These are phyloP conservation scores for Huiozyma naganishii DNA, from an alignment of 805 yeast genomes.

Conservation along the genomic window DNA sequence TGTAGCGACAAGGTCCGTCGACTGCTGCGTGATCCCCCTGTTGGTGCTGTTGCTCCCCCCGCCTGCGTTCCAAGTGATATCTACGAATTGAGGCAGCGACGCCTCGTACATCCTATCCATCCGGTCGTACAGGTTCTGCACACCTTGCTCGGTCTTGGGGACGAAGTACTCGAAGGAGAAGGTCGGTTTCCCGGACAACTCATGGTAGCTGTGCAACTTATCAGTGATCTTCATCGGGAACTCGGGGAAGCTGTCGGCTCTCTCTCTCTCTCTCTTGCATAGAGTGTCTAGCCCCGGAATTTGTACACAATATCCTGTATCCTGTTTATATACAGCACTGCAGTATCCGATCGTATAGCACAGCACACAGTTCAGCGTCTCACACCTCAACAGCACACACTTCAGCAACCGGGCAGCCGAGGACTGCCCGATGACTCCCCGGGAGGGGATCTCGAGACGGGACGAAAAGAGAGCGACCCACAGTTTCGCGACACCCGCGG, in stretches of 20 bases:
- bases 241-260: no score
- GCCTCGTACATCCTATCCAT: slow-evolving; percentile 95
- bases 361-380: no score
- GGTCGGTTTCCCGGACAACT: slow-evolving; percentile 40
- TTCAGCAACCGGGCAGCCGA: no score
- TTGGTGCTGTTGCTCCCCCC: slow-evolving; percentile 38
- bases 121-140: slow-evolving; percentile 88
- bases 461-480: no score
- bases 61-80: slow-evolving; percentile 98
- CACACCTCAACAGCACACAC: no score
- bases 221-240: slow-evolving; percentile 34
- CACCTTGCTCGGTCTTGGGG: slow-evolving; percentile 95
- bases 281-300: no score
- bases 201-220: slow-evolving; percentile 27
- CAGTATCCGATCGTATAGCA: no score
- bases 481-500: no score
- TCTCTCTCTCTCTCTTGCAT: neutral
- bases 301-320: no score
- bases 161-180: slow-evolving; percentile 95
- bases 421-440: no score
- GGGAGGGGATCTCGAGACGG: no score
- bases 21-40: slow-evolving; percentile 46
- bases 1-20: slow-evolving; percentile 86
- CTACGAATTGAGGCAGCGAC: slow-evolving; percentile 76
- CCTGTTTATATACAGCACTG: no score